A percentile compares a stretch with the other conserved stretches of the same genome.
These are phyloP conservation scores for Amanita pseudoporphyria DNA, from an alignment of 768 basidiomycete species.

Conservation along the genomic window DNA sequence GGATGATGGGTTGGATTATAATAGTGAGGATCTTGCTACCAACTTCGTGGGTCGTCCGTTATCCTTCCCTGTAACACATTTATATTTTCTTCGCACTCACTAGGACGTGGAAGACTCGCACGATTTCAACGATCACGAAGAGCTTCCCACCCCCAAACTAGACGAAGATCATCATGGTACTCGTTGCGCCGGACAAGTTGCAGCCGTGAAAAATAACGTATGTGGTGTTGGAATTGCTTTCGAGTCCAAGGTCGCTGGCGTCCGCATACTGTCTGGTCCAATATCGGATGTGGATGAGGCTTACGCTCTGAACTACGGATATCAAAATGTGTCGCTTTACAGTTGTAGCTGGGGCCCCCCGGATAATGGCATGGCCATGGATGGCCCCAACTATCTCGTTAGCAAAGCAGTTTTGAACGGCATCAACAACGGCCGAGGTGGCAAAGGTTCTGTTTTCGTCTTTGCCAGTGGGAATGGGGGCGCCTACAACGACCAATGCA, in stretches of 20 bases:
- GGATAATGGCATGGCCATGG: constrained; percentile 92
- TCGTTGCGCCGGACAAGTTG: constrained; percentile 94
- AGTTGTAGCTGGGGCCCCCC: constrained; percentile 99
- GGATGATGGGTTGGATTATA: constrained; percentile 93
- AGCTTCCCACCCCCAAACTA: constrained; percentile 79
- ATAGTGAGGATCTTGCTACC: constrained; percentile 72
- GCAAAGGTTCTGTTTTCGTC: constrained; percentile 90
- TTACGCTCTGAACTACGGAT: constrained; percentile 88
- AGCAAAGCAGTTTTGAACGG: constrained; percentile 93
- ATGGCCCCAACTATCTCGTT: constrained; percentile 85
- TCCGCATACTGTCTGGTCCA: constrained; percentile 90
- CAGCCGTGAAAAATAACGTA: constrained; percentile 83
- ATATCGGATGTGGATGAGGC: constrained; percentile 97
- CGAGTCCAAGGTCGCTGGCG: constrained; percentile 81
- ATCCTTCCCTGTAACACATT: neutral
- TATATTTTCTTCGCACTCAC: constrained; percentile 25
- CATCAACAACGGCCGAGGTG: constrained; percentile 78
- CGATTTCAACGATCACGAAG: constrained; percentile 92
- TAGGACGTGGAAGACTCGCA: constrained; percentile 84
- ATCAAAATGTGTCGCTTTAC: constrained; percentile 85
- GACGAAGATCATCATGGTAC: constrained; percentile 96
- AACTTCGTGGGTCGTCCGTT: constrained; percentile 69
- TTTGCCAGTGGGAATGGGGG: constrained; percentile 98
- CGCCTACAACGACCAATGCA: constrained; percentile 87
- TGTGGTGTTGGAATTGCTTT: constrained; percentile 96